A percentile compares a stretch with the other conserved stretches of the same genome.
phyloP scores from a whole-genome alignment of 2,329 filamentous ascomycete genomes.

The Beauveria sp. region DNA sequence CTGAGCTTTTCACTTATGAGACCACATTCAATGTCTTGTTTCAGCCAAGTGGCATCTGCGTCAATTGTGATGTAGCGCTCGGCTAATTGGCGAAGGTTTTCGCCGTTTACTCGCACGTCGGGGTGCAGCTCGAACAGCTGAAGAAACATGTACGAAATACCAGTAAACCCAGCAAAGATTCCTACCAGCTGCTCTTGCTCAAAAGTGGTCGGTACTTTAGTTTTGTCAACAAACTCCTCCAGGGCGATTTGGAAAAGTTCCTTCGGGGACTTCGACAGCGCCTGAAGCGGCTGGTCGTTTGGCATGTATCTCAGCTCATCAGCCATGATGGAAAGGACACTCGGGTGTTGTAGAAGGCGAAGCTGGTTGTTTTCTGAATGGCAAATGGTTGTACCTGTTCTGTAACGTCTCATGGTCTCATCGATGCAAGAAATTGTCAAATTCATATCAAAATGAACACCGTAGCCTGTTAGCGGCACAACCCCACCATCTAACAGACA shows the following conservation, averaged over 20 bases:
- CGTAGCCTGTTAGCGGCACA: not conserved
- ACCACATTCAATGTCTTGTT: conserved; percentile 37
- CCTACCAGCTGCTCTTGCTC: conserved; percentile 32
- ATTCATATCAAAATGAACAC: not conserved
- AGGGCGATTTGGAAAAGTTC: conserved; percentile 27
- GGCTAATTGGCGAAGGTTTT: conserved; percentile 38
- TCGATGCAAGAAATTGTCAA: not conserved
- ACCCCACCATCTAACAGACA: not conserved
- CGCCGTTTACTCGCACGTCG: conserved; percentile 33
- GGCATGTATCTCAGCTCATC: conserved; percentile 23
- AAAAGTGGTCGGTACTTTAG: conserved; percentile 30
- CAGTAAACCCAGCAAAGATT: conserved; percentile 46
- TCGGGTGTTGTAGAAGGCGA: not conserved
- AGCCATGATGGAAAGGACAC: not conserved
- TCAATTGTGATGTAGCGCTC: conserved; percentile 37
- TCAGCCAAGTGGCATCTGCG: conserved; percentile 26
- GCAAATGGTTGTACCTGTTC: not conserved
- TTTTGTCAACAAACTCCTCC: conserved; percentile 28
- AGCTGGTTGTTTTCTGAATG: not conserved
- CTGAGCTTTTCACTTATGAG: conserved; percentile 42
- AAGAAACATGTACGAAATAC: conserved; percentile 49
- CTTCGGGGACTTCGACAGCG: conserved; percentile 20
- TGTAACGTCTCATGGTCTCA: not conserved
- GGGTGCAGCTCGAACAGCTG: conserved; percentile 37
- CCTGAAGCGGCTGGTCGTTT: conserved; percentile 25